Evolutionary conservation across 2,329 filamentous ascomycete genomes (phyloP).

Genomic region (Aspergillus flavus): DNA sequence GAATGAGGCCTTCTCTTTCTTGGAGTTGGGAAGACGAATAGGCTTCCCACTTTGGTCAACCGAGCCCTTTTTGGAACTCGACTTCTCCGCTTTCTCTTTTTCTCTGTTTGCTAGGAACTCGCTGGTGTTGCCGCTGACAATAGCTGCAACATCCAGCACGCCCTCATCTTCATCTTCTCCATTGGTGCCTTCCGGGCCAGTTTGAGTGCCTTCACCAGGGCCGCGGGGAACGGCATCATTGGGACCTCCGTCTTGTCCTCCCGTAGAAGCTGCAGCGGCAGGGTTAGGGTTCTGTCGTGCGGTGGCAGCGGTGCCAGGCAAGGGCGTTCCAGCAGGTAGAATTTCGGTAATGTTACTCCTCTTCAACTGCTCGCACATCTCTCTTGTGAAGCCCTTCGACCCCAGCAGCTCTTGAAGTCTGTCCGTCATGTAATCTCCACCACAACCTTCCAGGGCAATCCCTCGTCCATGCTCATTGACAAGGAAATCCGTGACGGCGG

Average conservation of each 20-base stretch:
- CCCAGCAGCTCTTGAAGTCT: constrained; percentile 68
- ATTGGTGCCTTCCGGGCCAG: constrained; percentile 52
- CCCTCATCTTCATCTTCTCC: constrained; percentile 63
- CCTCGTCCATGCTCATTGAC: constrained; percentile 70
- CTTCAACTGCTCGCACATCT: constrained; percentile 69
- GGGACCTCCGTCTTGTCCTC: constrained; percentile 46
- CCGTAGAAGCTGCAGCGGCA: constrained; percentile 59
- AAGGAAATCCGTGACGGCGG: constrained; percentile 80
- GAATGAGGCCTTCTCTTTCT: constrained; percentile 61
- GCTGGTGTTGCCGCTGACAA: constrained; percentile 65
- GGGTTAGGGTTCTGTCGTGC: constrained; percentile 52
- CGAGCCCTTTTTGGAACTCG: constrained; percentile 54
- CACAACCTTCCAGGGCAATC: constrained; percentile 66
- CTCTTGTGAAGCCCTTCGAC: constrained; percentile 58
- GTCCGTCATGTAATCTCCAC: constrained; percentile 84
- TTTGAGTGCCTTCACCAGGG: constrained; percentile 58
- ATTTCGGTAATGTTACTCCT: constrained; percentile 65
- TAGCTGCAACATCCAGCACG: constrained; percentile 66
- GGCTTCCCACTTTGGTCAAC: constrained; percentile 52
- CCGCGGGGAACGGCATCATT: constrained; percentile 51
- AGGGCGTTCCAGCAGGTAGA: constrained; percentile 55
- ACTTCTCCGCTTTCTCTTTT: constrained; percentile 62
- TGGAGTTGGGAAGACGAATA: constrained; percentile 59
- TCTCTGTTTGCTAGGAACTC: constrained; percentile 66
- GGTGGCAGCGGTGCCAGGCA: constrained; percentile 54